These are phyloP conservation scores for Boletus smithii DNA, from an alignment of 1,284 basidiomycete genomes.

Conservation along the genomic window DNA sequence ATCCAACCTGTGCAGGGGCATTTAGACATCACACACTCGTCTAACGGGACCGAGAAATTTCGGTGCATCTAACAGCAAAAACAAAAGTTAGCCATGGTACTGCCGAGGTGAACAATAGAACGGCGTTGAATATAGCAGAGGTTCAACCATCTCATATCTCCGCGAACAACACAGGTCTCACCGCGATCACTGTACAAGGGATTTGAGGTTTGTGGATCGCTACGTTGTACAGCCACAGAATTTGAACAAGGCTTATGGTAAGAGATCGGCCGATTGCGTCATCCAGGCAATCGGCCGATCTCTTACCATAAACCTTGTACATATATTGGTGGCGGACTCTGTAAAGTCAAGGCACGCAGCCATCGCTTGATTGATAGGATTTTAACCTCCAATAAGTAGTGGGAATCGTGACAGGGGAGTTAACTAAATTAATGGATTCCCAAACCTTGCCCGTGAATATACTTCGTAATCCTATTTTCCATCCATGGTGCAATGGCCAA, in stretches of 20 bases:
- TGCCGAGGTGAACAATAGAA: slow-evolving; percentile 25
- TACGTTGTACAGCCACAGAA: slow-evolving; percentile 15
- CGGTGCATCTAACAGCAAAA: slow-evolving; percentile 10
- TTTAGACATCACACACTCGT: slow-evolving; percentile 4
- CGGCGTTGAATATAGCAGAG: slow-evolving; percentile 2
- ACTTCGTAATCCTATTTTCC: slow-evolving; percentile 55
- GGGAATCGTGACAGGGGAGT: not conserved
- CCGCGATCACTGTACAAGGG: slow-evolving; percentile 29
- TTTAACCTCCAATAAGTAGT: not conserved
- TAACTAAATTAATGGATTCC: slow-evolving; percentile 44
- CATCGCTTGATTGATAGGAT: not conserved
- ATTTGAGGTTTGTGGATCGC: not conserved
- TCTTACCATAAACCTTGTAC: not conserved
- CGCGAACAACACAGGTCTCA: slow-evolving; percentile 31
- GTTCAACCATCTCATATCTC: slow-evolving; percentile 8
- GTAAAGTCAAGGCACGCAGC: slow-evolving; percentile 10
- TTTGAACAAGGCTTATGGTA: slow-evolving; percentile 11
- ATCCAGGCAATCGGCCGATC: not conserved
- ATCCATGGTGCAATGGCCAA: slow-evolving; percentile 75
- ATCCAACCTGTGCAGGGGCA: not conserved
- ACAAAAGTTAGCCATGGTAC: slow-evolving; percentile 24
- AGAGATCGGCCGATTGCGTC: not conserved
- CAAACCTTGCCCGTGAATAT: slow-evolving; percentile 65
- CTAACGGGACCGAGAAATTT: slow-evolving; percentile 12
- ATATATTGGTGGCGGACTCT: not conserved